Evolutionary conservation across 192 early-diverging fungal genomes (phyloP).

Genomic region (Cladochytrium replicatum): DNA sequence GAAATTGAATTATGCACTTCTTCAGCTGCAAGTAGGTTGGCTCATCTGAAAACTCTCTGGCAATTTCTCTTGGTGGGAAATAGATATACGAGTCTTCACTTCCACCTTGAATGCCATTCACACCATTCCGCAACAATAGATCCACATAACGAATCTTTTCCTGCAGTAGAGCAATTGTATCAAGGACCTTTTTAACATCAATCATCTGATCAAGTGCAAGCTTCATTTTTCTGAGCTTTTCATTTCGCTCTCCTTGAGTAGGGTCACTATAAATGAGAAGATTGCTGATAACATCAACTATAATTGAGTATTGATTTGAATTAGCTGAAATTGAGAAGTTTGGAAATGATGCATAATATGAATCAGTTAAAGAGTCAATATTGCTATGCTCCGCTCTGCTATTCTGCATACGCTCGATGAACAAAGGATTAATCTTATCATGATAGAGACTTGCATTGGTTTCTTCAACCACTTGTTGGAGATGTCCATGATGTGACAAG

Average conservation of each 20-base stretch:
- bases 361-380: constrained; percentile 33
- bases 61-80: too few relatives aligned
- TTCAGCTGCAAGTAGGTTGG: constrained; percentile 19
- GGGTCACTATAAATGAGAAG: constrained; percentile 79
- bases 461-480: constrained; percentile 51
- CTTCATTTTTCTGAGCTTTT: constrained; percentile 63
- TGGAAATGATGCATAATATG: constrained; percentile 61
- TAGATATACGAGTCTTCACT: too few relatives aligned
- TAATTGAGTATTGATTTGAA: constrained; percentile 61
- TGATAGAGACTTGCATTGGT: constrained; percentile 44
- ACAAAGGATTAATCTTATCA: constrained; percentile 60
- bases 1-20: constrained; percentile 20
- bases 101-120: constrained; percentile 1
- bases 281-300: constrained; percentile 66
- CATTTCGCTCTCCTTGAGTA: constrained; percentile 56
- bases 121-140: constrained; percentile 9
- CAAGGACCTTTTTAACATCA: constrained; percentile 42
- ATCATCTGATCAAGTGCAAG: constrained; percentile 69
- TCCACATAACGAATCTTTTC: constrained; percentile 43
- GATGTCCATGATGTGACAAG: constrained; percentile 27
- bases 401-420: constrained; percentile 36
- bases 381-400: background rate
- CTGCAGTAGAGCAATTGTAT: constrained; percentile 50
- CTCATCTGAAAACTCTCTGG: too few relatives aligned
- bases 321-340: constrained; percentile 62